Evolutionary conservation across 2,329 filamentous ascomycete species (phyloP).

Genomic region (Stachybotrys elegans): DNA sequence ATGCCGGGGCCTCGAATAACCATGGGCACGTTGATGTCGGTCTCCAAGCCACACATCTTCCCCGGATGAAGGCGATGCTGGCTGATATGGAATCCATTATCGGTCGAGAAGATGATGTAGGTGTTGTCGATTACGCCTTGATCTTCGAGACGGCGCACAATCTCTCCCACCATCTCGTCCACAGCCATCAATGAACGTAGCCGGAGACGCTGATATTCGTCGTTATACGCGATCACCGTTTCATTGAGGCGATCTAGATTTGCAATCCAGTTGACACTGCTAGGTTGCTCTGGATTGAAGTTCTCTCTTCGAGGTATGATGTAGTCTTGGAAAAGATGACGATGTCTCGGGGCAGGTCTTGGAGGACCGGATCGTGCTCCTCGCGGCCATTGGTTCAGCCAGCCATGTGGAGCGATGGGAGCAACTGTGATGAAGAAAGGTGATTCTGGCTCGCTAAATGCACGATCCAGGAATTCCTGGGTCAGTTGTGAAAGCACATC

Average conservation of each 20-base stretch:
- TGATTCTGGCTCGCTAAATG: conserved; percentile 29
- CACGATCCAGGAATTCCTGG: conserved; percentile 47
- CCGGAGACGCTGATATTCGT: conserved; percentile 32
- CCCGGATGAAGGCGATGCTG: conserved; percentile 48
- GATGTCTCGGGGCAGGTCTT: conserved; percentile 47
- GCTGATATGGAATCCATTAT: conserved; percentile 50
- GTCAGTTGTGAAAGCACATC: conserved; percentile 49
- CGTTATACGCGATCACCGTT: conserved; percentile 24
- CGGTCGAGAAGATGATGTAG: conserved; percentile 46
- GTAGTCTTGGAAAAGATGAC: conserved; percentile 52
- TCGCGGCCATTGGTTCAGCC: background rate
- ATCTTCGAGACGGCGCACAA: conserved; percentile 26
- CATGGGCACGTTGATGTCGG: conserved; percentile 47
- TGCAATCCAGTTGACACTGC: conserved; percentile 38
- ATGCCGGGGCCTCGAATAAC: conserved; percentile 45
- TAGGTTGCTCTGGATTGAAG: conserved; percentile 52
- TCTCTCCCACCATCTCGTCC: conserved; percentile 35
- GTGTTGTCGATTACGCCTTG: conserved; percentile 31
- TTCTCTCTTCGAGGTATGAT: conserved; percentile 52
- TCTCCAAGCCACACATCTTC: conserved; percentile 46
- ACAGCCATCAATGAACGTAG: conserved; percentile 38
- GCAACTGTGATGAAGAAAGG: conserved; percentile 54
- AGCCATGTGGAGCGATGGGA: conserved; percentile 30
- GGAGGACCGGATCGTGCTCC: background rate
- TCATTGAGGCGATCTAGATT: conserved; percentile 25